Conservation (phyloP, 495 filamentous ascomycete species). For the Penicillium silybi region DNA sequence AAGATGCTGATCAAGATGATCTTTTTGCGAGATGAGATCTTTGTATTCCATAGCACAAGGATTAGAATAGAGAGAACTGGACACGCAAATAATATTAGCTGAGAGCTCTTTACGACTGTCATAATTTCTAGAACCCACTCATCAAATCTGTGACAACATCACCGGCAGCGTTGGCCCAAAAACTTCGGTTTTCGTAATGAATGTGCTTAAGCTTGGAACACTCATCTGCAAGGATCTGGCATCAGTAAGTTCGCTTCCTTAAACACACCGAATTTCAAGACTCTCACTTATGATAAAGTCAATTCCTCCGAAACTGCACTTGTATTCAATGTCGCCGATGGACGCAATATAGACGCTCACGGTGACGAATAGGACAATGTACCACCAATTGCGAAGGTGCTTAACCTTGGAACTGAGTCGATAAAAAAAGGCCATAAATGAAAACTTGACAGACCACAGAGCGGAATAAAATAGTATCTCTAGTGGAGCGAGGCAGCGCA, state of each 20-base stretch:
- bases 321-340: slow-evolving; percentile 17
- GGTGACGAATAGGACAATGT: slow-evolving; percentile 10
- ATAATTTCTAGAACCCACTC: slow-evolving; percentile 7
- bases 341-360: slow-evolving; percentile 11
- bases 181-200: slow-evolving; percentile 15
- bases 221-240: slow-evolving; percentile 6
- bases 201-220: slow-evolving; percentile 11
- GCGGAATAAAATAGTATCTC: slow-evolving; percentile 20
- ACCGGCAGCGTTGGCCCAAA: slow-evolving; percentile 13
- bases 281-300: slow-evolving; percentile 12
- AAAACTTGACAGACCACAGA: slow-evolving; percentile 24
- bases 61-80: slow-evolving; percentile 2
- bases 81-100: background rate
- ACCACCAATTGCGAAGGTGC: slow-evolving; percentile 17
- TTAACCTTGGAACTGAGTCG: slow-evolving; percentile 16
- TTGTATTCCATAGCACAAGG: slow-evolving; percentile 18
- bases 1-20: slow-evolving; percentile 20
- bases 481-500: slow-evolving; percentile 10
- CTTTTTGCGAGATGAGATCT: slow-evolving; percentile 18
- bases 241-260: background rate
- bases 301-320: slow-evolving; percentile 15
- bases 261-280: background rate
- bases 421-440: slow-evolving; percentile 23
- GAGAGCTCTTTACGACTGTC: background rate
- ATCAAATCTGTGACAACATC: slow-evolving; percentile 21